Conservation (phyloP, 2,329 filamentous ascomycete genomes). For the Leptoxyphium fumago region DNA sequence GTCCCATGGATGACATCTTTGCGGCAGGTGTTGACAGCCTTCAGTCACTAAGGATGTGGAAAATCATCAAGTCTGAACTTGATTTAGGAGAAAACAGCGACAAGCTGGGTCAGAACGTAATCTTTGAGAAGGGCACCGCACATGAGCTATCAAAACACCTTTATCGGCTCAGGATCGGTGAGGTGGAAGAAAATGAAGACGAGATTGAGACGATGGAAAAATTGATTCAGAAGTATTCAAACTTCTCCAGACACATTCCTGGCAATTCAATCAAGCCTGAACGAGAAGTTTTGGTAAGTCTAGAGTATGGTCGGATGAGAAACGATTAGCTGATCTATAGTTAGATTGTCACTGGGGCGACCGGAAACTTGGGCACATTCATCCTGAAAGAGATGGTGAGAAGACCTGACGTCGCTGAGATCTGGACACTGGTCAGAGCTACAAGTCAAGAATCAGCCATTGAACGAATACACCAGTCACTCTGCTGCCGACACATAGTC, state of each 20-base stretch:
- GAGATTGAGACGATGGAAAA: slow-evolving; percentile 30
- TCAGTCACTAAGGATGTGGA: slow-evolving; percentile 39
- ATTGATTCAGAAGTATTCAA: slow-evolving; percentile 32
- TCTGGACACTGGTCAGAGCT: slow-evolving; percentile 41
- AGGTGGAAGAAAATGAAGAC: slow-evolving; percentile 17
- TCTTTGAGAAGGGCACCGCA: slow-evolving; percentile 43
- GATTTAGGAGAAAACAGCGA: slow-evolving; percentile 13
- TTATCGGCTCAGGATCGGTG: slow-evolving; percentile 26
- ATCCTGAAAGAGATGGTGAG: slow-evolving; percentile 28
- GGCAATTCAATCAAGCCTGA: slow-evolving; percentile 1
- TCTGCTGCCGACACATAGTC: slow-evolving; percentile 22
- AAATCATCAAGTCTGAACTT: slow-evolving; percentile 18
- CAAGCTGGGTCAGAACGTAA: slow-evolving; percentile 39
- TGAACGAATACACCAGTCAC: slow-evolving; percentile 22
- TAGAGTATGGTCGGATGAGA: neutral
- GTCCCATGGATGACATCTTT: slow-evolving; percentile 37
- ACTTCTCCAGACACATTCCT: slow-evolving; percentile 19
- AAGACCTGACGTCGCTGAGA: slow-evolving; percentile 17
- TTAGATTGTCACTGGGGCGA: slow-evolving; percentile 42
- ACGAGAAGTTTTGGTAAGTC: slow-evolving; percentile 17
- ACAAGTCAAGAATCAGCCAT: slow-evolving; percentile 19
- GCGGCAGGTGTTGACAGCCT: slow-evolving; percentile 43
- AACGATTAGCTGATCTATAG: slow-evolving; percentile 3
- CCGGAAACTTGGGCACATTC: slow-evolving; percentile 50
- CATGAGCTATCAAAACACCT: slow-evolving; percentile 32